Percentiles rank a stretch among this genome's conserved stretches.
phyloP scores from a whole-genome alignment of 2,329 filamentous ascomycete genomes.

The Sclerotinia borealis region DNA sequence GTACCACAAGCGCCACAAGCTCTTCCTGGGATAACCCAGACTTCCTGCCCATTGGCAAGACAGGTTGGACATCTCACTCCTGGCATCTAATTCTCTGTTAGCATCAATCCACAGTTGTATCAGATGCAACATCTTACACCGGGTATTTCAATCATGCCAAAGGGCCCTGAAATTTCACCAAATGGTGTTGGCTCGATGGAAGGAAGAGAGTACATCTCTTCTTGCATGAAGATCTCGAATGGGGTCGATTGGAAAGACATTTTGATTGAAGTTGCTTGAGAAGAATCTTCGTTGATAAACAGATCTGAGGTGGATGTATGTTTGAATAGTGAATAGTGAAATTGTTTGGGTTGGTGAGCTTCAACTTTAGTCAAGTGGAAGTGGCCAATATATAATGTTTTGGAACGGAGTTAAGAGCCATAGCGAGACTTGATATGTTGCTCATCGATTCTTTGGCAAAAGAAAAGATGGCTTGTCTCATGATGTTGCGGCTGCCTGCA shows the following conservation, averaged over 20 bases:
- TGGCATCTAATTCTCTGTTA: conserved; percentile 35
- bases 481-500: conserved; percentile 2
- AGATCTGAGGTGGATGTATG: background rate
- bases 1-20: conserved; percentile 32
- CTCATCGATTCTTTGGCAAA: background rate
- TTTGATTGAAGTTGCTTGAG: background rate
- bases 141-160: conserved; percentile 7
- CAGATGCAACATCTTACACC: background rate
- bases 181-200: background rate
- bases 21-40: conserved; percentile 51
- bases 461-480: background rate
- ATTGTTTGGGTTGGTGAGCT: background rate
- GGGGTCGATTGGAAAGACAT: conserved; percentile 4
- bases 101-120: background rate
- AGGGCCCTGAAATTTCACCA: background rate
- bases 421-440: background rate
- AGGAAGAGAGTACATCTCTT: background rate
- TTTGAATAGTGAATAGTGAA: background rate
- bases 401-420: background rate
- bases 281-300: background rate
- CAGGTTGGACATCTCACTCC: conserved; percentile 50
- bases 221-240: background rate
- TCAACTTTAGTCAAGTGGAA: background rate
- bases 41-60: conserved; percentile 42
- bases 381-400: conserved; percentile 3